Percentiles rank a stretch among this genome's conserved stretches.
Conservation (phyloP, 108 stramenopile species). For the Nitzschia putrida region DNA sequence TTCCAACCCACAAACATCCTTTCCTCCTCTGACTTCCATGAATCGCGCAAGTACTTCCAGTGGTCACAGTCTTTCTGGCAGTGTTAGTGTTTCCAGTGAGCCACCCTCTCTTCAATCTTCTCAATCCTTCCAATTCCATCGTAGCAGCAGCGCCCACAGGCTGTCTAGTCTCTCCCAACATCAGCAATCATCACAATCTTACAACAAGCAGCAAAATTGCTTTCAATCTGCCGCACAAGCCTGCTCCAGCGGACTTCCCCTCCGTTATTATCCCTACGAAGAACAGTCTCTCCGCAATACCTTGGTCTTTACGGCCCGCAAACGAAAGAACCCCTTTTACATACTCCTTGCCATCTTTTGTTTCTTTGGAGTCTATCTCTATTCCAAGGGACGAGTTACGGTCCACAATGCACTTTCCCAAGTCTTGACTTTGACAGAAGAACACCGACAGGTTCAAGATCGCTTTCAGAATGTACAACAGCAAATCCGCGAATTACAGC, state of each 20-base stretch:
- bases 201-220: too few species aligned
- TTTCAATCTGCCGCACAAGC: too few species aligned
- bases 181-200: too few species aligned
- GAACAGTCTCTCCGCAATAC: conserved; percentile 5
- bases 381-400: conserved; percentile 24
- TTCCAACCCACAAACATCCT: not conserved
- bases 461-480: conserved; percentile 30
- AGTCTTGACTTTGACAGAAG: conserved; percentile 7
- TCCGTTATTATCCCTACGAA: not conserved
- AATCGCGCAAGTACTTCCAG: not conserved
- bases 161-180: too few species aligned
- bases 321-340: conserved; percentile 25
- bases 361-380: conserved; percentile 23
- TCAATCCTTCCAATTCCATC: too few species aligned
- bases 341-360: conserved; percentile 13
- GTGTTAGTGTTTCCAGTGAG: too few species aligned
- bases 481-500: conserved; percentile 26
- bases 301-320: conserved; percentile 24
- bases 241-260: too few species aligned
- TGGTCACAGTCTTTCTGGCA: not conserved
- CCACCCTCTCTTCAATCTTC: too few species aligned
- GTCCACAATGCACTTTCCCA: conserved; percentile 24
- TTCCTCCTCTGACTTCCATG: conserved; percentile 1
- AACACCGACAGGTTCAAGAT: not conserved
- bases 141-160: too few species aligned